Percentiles rank a stretch among this genome's conserved stretches.
Conservation (phyloP, 371 early-diverging fungal species). For the Batkoa obscura region DNA sequence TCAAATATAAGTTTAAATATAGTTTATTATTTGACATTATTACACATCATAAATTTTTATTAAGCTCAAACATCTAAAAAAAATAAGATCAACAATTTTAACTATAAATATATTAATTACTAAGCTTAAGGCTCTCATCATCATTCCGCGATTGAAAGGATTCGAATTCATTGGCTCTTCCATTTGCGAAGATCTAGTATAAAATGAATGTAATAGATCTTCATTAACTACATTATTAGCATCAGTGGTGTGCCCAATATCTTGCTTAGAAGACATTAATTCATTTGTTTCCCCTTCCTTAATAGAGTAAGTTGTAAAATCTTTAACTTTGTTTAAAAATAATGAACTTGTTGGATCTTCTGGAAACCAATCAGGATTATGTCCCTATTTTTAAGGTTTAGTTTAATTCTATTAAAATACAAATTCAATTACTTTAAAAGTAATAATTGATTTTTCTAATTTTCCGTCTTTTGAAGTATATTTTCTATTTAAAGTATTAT, state of each 20-base stretch:
- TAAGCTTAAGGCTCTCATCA: background rate
- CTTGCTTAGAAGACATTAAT: too few relatives aligned
- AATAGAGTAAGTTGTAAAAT: conserved; percentile 1
- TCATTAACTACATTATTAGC: background rate
- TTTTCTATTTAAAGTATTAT: conserved; percentile 17
- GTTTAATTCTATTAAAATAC: background rate
- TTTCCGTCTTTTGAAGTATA: conserved; percentile 71
- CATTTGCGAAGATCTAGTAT: too few relatives aligned
- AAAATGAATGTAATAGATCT: too few relatives aligned
- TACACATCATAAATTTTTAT: background rate
- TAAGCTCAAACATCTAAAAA: conserved; percentile 1
- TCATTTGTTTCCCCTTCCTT: background rate
- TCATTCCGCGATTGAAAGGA: background rate
- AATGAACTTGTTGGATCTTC: conserved; percentile 40
- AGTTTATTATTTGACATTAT: too few relatives aligned
- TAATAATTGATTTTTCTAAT: conserved; percentile 90
- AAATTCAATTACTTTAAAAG: conserved; percentile 54
- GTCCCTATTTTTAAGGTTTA: conserved; percentile 19
- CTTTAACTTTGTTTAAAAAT: conserved; percentile 31
- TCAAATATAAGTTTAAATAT: too few relatives aligned
- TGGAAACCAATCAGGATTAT: conserved; percentile 73
- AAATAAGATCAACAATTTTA: background rate
- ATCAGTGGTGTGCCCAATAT: background rate
- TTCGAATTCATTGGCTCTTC: background rate
- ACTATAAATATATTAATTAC: background rate